phyloP scores from a whole-genome alignment of 2,329 filamentous ascomycete genomes.

The Xylariaceae sp. region DNA sequence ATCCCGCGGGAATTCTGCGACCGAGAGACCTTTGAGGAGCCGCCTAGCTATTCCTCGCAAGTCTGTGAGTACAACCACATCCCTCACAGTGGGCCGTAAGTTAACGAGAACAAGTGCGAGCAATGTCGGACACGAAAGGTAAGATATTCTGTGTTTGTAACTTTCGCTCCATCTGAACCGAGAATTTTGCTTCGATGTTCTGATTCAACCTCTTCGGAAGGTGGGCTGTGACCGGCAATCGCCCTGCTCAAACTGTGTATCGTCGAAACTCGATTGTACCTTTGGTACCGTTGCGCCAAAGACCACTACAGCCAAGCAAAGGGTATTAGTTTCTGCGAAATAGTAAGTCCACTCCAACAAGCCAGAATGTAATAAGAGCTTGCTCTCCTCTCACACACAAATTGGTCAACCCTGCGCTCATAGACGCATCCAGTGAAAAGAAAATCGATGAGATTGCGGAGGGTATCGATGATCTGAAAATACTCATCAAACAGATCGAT shows the following conservation, averaged over 20 bases:
- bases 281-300: constrained; percentile 28
- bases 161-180: neutral
- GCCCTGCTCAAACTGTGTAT: constrained; percentile 33
- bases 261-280: constrained; percentile 31
- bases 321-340: constrained; percentile 34
- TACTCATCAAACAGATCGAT: constrained; percentile 16
- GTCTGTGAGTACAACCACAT: constrained; percentile 18
- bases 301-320: constrained; percentile 25
- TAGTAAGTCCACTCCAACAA: constrained; percentile 26
- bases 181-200: too few relatives aligned
- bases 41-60: constrained; percentile 21
- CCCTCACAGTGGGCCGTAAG: neutral
- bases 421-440: constrained; percentile 26
- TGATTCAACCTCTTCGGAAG: constrained; percentile 6
- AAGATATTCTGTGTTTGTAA: constrained; percentile 1
- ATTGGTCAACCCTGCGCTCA: neutral
- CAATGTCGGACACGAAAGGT: constrained; percentile 31
- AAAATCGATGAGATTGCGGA: constrained; percentile 34
- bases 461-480: constrained; percentile 18
- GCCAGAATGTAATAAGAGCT: too few relatives aligned
- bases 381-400: too few relatives aligned
- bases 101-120: constrained; percentile 26
- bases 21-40: constrained; percentile 5
- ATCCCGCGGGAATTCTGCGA: constrained; percentile 12
- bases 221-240: constrained; percentile 30